These are phyloP conservation scores for Canna indica DNA, from an alignment of 176 grass and related monocot genomes.

Conservation along the genomic window DNA sequence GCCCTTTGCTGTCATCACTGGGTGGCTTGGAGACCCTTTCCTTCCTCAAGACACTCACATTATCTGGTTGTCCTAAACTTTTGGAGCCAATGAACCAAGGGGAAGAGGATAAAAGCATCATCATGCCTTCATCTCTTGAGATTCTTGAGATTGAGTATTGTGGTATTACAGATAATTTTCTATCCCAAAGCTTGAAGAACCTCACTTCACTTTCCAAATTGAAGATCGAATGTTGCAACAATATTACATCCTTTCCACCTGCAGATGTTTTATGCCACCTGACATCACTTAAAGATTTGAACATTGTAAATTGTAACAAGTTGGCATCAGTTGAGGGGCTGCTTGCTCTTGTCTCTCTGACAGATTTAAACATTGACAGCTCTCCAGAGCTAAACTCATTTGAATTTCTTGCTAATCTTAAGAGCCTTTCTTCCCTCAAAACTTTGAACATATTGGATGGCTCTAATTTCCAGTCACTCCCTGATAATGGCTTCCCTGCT, in stretches of 20 bases:
- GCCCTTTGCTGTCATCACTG: background rate
- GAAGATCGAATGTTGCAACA: constrained; percentile 8
- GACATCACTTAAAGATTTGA: background rate
- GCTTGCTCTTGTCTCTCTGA: background rate
- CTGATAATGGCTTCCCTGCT: constrained; percentile 1
- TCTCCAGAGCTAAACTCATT: background rate
- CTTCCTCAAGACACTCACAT: background rate
- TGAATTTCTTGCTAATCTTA: background rate
- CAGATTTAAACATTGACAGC: background rate
- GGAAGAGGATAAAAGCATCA: background rate
- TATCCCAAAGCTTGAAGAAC: background rate
- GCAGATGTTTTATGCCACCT: background rate
- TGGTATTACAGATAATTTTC: constrained; percentile 2
- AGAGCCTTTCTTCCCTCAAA: constrained; percentile 3
- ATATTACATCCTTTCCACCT: constrained; percentile 5
- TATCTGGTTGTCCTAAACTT: background rate
- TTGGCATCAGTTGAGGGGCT: background rate
- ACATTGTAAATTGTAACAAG: background rate
- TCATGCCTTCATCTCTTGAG: background rate
- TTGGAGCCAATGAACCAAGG: background rate
- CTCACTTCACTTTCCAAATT: background rate
- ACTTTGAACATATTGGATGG: constrained; percentile 14
- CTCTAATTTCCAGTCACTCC: background rate
- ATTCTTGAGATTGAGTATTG: constrained; percentile 2
- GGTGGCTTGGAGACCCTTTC: background rate